These are phyloP conservation scores for Cystobasidium onofrii DNA, from an alignment of 768 basidiomycete species.

Conservation along the genomic window DNA sequence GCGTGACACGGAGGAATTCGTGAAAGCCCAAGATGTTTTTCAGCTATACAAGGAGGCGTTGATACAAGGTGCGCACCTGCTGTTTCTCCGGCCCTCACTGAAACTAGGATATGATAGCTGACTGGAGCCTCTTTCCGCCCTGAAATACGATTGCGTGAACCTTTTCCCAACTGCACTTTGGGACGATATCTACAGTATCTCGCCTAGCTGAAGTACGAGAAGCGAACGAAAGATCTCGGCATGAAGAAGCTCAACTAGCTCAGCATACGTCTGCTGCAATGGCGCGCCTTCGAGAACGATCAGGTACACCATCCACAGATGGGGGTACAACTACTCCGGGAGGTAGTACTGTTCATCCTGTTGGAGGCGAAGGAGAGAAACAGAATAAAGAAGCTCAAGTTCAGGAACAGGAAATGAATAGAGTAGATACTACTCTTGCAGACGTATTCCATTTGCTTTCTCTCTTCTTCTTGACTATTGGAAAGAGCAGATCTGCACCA, in stretches of 20 bases:
- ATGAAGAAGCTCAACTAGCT: constrained; percentile 22
- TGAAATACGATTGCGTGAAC: too few relatives aligned
- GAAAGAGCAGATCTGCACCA: constrained; percentile 86
- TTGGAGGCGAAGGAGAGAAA: not conserved
- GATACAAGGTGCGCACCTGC: constrained; percentile 83
- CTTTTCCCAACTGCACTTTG: too few relatives aligned
- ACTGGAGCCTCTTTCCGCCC: too few relatives aligned
- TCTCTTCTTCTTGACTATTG: constrained; percentile 95
- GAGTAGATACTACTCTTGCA: constrained; percentile 86
- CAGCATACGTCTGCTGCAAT: constrained; percentile 11
- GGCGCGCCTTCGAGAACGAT: not conserved
- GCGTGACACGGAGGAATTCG: constrained; percentile 84
- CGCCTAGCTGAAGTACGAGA: constrained; percentile 39
- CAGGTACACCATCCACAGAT: not conserved
- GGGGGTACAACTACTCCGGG: not conserved
- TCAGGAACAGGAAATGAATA: constrained; percentile 50
- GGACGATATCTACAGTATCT: constrained; percentile 13
- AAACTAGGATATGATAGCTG: too few relatives aligned
- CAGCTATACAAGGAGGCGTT: constrained; percentile 84
- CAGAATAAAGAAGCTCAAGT: constrained; percentile 5
- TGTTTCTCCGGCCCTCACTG: too few relatives aligned
- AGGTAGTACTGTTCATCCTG: not conserved
- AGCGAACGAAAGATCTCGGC: constrained; percentile 34
- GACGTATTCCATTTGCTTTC: constrained; percentile 89
- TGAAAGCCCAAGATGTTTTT: constrained; percentile 87